Base-by-base conservation (phyloP, 805 yeast genomes). In the Kodamaea nitidulidarum region DNA sequence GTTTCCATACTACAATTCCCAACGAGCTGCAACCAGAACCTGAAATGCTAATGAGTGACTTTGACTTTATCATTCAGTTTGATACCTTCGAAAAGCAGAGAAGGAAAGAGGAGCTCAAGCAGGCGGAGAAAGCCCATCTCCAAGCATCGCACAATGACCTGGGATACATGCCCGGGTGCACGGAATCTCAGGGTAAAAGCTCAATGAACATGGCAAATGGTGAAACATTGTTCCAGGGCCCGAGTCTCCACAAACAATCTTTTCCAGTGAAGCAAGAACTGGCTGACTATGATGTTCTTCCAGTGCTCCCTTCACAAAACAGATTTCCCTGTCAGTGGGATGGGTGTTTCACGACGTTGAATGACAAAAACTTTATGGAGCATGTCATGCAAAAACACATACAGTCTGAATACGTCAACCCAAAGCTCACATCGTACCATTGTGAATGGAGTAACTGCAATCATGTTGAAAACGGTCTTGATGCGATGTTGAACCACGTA, bases 361-460 rank as follows among this genome's bases (percentile, higher is more conserved):
- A 64, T 21, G 58, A 61, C 37, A 54, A 49, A 11, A 52, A 55
- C 2, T 54, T 68, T 21, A 43, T 63, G 35, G 45, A 55, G 27
- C 73, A 68, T 40, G 46, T 68, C 4, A 43, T 61, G 14, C 77
- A 75, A 41, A 64, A 67, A 31, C 88, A 83, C 54, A 49, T 81
- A 15, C 61, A 70, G 27, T 70, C 69, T 36, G 74, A 68, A 29
- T 81, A 76, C 52, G 31, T 25, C 15, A 21, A 31, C 22, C 45
- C 51, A 11, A 35, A 40, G 17, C 32, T 34, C 8, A 43, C 42
- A 10, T 26, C 43, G 8, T 66, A 59, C 36, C 65, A 71, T 35
- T 88, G 96, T 63, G 87, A 80, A 52, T 88, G 95, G 96, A 61
- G 67, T 40, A 71, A 79, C 39, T 88, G 96, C 69, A 63, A 73